A percentile compares a stretch with the other conserved stretches of the same genome.
Evolutionary conservation across 2,329 filamentous ascomycete genomes (phyloP).

Genomic region (Drechslerella coelobrocha): DNA sequence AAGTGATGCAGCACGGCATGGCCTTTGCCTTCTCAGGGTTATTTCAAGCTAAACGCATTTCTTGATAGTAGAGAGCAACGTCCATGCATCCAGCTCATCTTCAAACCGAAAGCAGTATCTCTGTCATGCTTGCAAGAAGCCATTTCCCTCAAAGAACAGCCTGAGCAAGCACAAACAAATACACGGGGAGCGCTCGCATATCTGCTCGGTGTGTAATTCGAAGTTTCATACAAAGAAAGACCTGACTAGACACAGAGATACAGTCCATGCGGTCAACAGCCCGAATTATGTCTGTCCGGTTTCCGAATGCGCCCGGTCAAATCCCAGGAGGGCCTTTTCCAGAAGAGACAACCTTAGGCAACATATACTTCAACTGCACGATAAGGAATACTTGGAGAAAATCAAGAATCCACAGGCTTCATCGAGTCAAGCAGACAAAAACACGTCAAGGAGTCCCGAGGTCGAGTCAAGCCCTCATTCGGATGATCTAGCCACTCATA

Average conservation of each 20-base stretch:
- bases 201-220: constrained; percentile 35
- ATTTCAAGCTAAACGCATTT: background rate
- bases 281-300: constrained; percentile 42
- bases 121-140: constrained; percentile 41
- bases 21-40: no score
- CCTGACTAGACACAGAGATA: constrained; percentile 40
- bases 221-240: constrained; percentile 50
- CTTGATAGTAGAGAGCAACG: constrained; percentile 7
- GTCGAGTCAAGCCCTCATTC: constrained; percentile 30
- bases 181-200: constrained; percentile 40
- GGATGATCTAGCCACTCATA: constrained; percentile 20
- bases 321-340: constrained; percentile 32
- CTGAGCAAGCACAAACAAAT: constrained; percentile 48
- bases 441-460: constrained; percentile 34
- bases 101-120: constrained; percentile 41
- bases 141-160: constrained; percentile 35
- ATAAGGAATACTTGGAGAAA: constrained; percentile 33
- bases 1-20: no score
- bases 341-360: constrained; percentile 39
- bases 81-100: constrained; percentile 35
- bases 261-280: constrained; percentile 36
- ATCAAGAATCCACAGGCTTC: constrained; percentile 30
- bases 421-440: constrained; percentile 27
- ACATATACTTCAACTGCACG: constrained; percentile 44
- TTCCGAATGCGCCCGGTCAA: constrained; percentile 33